Conservation (phyloP, 73 alveolate genomes). For the Stentor coeruleus region DNA sequence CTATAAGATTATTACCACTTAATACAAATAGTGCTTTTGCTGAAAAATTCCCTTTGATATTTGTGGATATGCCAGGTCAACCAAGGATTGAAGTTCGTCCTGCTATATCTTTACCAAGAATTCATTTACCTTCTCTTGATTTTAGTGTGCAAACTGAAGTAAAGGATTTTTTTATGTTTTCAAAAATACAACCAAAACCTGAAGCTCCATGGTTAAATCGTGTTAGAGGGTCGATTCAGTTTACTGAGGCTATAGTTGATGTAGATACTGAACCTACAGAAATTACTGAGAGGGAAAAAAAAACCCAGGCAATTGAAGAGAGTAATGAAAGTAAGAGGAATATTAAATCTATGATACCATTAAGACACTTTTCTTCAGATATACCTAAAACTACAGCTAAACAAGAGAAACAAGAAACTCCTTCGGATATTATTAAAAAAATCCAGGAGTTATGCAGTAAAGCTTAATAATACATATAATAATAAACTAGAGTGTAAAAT, state of each 20-base stretch:
- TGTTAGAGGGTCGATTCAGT: background rate
- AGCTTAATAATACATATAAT: no score
- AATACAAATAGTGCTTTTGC: constrained; percentile 15
- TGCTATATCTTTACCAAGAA: constrained; percentile 9
- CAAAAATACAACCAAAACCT: constrained; percentile 9
- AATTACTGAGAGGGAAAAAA: background rate
- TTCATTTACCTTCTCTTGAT: background rate
- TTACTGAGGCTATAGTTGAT: constrained; percentile 6
- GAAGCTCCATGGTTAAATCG: constrained; percentile 23
- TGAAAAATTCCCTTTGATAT: background rate
- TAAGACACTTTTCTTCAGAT: constrained; percentile 22
- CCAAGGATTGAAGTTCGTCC: constrained; percentile 20
- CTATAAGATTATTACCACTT: background rate
- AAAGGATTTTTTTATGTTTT: background rate
- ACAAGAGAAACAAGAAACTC: background rate
- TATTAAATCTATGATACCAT: background rate
- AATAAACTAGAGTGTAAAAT: no score
- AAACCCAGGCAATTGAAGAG: background rate
- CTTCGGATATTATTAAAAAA: background rate
- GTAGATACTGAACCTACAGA: constrained; percentile 12
- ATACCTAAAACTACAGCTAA: background rate
- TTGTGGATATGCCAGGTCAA: background rate
- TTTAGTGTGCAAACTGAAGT: background rate
- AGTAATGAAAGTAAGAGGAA: background rate
- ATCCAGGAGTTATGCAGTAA: background rate